Percentiles rank a stretch among this genome's conserved stretches.
Evolutionary conservation across 2,329 filamentous ascomycete genomes (phyloP).

Genomic region (Grosmannia huntii): DNA sequence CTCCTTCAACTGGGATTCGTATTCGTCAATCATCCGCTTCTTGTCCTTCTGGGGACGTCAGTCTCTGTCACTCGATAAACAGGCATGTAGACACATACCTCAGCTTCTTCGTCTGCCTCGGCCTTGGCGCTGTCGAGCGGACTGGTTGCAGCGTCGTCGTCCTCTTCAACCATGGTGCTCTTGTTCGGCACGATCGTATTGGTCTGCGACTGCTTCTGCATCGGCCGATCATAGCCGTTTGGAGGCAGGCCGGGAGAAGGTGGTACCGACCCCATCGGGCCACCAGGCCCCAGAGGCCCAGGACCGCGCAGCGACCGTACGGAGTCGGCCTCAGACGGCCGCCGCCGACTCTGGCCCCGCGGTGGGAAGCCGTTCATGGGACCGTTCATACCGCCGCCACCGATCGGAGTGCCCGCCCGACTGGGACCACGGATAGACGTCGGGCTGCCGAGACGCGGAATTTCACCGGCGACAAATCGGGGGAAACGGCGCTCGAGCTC

Average conservation of each 20-base stretch:
- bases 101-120: constrained; percentile 22
- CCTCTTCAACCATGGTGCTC: constrained; percentile 93
- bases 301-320: constrained; percentile 30
- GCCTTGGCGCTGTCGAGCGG: constrained; percentile 17
- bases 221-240: constrained; percentile 60
- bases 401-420: constrained; percentile 49
- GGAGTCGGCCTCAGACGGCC: constrained; percentile 51
- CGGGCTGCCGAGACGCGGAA: constrained; percentile 56
- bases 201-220: constrained; percentile 82
- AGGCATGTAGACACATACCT: constrained; percentile 19
- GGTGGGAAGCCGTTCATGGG: constrained; percentile 25
- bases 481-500: constrained; percentile 88
- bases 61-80: background rate
- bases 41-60: constrained; percentile 3
- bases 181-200: constrained; percentile 98
- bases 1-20: constrained; percentile 62
- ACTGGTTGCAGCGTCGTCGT: constrained; percentile 46
- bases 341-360: constrained; percentile 37
- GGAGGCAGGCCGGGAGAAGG: constrained; percentile 45
- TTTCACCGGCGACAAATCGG: constrained; percentile 57
- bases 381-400: constrained; percentile 19
- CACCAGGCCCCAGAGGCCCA: constrained; percentile 12
- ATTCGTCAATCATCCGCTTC: constrained; percentile 55
- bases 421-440: constrained; percentile 47
- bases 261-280: constrained; percentile 28